Conservation (phyloP, 192 early-diverging fungal species). For the Diversispora eburnea region DNA sequence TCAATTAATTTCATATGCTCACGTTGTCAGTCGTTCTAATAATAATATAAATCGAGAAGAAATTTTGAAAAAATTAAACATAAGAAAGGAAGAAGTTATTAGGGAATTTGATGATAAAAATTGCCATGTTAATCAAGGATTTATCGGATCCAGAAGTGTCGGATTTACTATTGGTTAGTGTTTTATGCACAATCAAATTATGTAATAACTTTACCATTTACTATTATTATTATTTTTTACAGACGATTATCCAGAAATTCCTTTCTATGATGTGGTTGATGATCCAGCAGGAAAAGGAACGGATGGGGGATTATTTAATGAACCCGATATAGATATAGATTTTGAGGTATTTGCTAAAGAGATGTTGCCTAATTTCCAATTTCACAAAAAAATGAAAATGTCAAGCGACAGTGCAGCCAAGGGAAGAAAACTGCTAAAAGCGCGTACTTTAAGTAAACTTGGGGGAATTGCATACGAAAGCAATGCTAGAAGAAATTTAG, state of each 20-base stretch:
- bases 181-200: neutral
- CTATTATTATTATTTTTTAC: neutral
- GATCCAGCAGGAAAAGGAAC: conserved; percentile 24
- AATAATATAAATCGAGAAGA: neutral
- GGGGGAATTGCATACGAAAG: conserved; percentile 28
- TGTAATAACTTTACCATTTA: neutral
- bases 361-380: conserved; percentile 31
- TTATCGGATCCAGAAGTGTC: neutral
- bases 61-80: conserved; percentile 4
- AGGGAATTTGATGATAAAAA: neutral
- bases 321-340: conserved; percentile 26
- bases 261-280: conserved; percentile 31
- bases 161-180: conserved; percentile 1
- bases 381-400: conserved; percentile 29
- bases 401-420: conserved; percentile 4
- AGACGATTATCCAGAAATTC: conserved; percentile 23
- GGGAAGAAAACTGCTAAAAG: conserved; percentile 19
- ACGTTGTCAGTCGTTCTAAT: neutral
- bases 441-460: conserved; percentile 24
- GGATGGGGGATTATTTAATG: conserved; percentile 23
- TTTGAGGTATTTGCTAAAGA: conserved; percentile 30
- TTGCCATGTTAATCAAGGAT: neutral
- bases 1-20: neutral
- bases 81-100: neutral
- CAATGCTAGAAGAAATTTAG: conserved; percentile 33